phyloP scores from a whole-genome alignment of 441 rosid genomes.

The Arabidopsis lyrata region DNA sequence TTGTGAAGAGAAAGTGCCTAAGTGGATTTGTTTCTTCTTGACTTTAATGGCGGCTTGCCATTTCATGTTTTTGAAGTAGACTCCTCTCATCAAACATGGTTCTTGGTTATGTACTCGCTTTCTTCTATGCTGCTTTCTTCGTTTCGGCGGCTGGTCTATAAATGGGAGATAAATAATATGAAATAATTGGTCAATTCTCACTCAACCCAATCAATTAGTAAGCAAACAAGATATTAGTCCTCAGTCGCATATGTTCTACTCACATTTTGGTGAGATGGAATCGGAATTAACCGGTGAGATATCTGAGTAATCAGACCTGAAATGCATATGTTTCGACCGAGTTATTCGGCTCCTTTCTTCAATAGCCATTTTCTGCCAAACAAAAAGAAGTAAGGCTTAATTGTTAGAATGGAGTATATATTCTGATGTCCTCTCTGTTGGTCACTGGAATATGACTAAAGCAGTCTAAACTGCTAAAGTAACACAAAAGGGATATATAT shows the following conservation, averaged over 20 bases:
- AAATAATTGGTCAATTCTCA: slow-evolving; percentile 20
- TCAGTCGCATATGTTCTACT: slow-evolving; percentile 56
- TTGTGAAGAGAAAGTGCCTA: slow-evolving; percentile 94
- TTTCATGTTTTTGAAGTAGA: slow-evolving; percentile 97
- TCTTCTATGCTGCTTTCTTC: slow-evolving; percentile 90
- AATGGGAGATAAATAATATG: slow-evolving; percentile 22
- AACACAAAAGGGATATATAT: not conserved
- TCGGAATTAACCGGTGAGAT: slow-evolving; percentile 55
- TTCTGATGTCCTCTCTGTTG: not conserved
- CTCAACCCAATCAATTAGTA: not conserved
- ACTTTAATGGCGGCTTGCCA: slow-evolving; percentile 99
- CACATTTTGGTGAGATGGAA: slow-evolving; percentile 63
- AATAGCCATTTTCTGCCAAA: slow-evolving; percentile 30
- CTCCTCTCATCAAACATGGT: slow-evolving; percentile 97
- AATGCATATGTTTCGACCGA: slow-evolving; percentile 46
- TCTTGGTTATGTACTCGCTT: slow-evolving; percentile 90
- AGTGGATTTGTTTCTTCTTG: slow-evolving; percentile 94
- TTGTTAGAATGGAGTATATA: not conserved
- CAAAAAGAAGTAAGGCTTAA: slow-evolving; percentile 25
- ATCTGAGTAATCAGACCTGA: slow-evolving; percentile 41
- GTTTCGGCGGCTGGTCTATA: slow-evolving; percentile 80
- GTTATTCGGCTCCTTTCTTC: slow-evolving; percentile 48
- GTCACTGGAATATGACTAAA: not conserved
- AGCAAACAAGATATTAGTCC: slow-evolving; percentile 53
- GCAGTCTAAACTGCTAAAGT: not conserved